phyloP scores from a whole-genome alignment of 306 rosid species.

The Rosa multiflora region DNA sequence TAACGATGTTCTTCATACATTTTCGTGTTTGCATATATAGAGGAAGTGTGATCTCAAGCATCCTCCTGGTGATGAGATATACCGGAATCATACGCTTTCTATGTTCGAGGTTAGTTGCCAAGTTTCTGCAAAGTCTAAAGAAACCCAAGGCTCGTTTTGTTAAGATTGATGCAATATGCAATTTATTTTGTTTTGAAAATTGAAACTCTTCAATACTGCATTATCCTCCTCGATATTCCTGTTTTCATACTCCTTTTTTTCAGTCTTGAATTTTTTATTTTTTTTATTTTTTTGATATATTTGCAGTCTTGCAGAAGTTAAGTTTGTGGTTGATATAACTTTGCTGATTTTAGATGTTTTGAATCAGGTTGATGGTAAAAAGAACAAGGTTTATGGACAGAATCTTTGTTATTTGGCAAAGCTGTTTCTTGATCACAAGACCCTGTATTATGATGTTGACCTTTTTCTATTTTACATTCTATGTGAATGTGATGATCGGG shows the following conservation, averaged over 20 bases:
- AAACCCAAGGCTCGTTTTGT: background rate
- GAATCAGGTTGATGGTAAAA: constrained; percentile 96
- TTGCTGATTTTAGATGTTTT: constrained; percentile 17
- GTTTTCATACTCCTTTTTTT: background rate
- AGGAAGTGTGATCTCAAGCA: constrained; percentile 99
- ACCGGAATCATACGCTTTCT: constrained; percentile 91
- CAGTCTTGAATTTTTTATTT: background rate
- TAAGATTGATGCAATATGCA: background rate
- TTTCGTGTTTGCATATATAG: constrained; percentile 44
- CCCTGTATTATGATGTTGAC: constrained; percentile 96
- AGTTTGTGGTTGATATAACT: constrained; percentile 17
- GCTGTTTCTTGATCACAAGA: constrained; percentile 98
- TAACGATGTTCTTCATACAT: background rate
- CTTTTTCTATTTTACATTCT: constrained; percentile 91
- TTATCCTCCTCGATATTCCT: background rate
- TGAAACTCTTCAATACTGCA: background rate
- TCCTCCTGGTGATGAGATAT: constrained; percentile 99
- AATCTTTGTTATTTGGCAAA: constrained; percentile 97
- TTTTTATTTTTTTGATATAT: background rate
- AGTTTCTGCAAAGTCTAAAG: constrained; percentile 4
- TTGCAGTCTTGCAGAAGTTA: background rate
- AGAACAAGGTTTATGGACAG: constrained; percentile 99
- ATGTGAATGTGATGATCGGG: constrained; percentile 98
- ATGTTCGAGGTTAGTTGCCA: constrained; percentile 86
- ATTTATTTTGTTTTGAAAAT: background rate